Evolutionary conservation across 169 alveolate genomes (phyloP).

Genomic region (Besnoitia besnoiti): DNA sequence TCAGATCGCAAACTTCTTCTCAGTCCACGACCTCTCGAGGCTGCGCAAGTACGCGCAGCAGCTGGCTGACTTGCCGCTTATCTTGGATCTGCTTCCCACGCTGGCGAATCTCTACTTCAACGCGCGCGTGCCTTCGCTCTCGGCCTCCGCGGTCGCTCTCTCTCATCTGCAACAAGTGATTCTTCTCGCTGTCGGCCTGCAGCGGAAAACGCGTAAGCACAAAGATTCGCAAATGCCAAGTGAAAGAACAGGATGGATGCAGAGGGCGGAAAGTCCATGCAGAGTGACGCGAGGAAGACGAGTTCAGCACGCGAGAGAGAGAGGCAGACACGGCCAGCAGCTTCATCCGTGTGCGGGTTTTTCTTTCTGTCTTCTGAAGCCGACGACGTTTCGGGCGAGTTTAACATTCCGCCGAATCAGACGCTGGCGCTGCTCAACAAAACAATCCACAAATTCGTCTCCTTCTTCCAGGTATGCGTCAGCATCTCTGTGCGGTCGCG

Average conservation of each 20-base stretch:
- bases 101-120: conserved; percentile 49
- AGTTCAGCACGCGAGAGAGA: background rate
- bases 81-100: conserved; percentile 65
- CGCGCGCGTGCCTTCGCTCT: background rate
- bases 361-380: conserved; percentile 26
- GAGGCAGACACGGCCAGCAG: background rate
- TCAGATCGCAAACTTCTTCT: conserved; percentile 51
- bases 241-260: conserved; percentile 9
- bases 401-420: conserved; percentile 72
- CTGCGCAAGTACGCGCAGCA: conserved; percentile 66
- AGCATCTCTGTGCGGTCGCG: background rate
- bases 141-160: conserved; percentile 15
- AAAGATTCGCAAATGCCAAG: background rate
- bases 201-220: conserved; percentile 67
- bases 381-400: conserved; percentile 66
- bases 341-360: background rate
- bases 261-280: background rate
- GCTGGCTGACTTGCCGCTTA: conserved; percentile 64
- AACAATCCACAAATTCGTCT: conserved; percentile 51
- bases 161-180: conserved; percentile 69
- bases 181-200: conserved; percentile 74
- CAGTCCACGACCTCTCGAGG: conserved; percentile 65
- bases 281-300: background rate
- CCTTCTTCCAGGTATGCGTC: conserved; percentile 51
- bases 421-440: conserved; percentile 75